These are phyloP conservation scores for Verticillium albo-atrum DNA, from an alignment of 2,329 filamentous ascomycete species.

Conservation along the genomic window DNA sequence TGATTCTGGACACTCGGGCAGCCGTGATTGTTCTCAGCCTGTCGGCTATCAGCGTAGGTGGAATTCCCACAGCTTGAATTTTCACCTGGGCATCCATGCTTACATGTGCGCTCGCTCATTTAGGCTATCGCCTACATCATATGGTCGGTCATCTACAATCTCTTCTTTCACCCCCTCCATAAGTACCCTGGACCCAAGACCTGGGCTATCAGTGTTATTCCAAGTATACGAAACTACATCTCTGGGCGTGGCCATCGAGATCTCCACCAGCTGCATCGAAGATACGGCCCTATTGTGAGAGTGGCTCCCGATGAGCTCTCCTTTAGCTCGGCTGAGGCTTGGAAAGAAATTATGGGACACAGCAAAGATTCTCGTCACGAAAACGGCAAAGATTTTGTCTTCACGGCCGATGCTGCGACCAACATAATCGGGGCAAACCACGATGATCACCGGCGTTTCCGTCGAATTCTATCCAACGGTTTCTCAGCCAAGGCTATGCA, in stretches of 20 bases:
- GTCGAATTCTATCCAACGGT: slow-evolving; percentile 13
- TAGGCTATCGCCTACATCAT: slow-evolving; percentile 3
- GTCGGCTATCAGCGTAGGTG: too few species aligned
- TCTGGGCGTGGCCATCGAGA: slow-evolving; percentile 17
- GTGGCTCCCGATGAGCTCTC: slow-evolving; percentile 41
- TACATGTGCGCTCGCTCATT: too few species aligned
- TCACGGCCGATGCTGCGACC: neutral
- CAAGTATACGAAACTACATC: too few species aligned
- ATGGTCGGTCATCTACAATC: slow-evolving; percentile 15
- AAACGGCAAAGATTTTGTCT: slow-evolving; percentile 8
- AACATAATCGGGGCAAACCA: slow-evolving; percentile 12
- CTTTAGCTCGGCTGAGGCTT: slow-evolving; percentile 29
- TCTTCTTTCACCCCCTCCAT: slow-evolving; percentile 24
- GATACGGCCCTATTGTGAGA: slow-evolving; percentile 41
- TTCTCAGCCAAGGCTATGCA: slow-evolving; percentile 18
- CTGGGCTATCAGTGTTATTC: neutral
- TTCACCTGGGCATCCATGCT: too few species aligned
- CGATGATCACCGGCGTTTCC: slow-evolving; percentile 9
- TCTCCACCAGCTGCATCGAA: slow-evolving; percentile 26
- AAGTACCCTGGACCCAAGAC: slow-evolving; percentile 20
- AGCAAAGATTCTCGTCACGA: slow-evolving; percentile 3
- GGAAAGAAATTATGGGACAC: slow-evolving; percentile 36
- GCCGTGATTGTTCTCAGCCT: too few species aligned
- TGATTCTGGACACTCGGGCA: too few species aligned
- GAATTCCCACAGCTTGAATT: too few species aligned